These are phyloP conservation scores for Macrophomina phaseolina DNA, from an alignment of 2,329 filamentous ascomycete genomes.

Conservation along the genomic window DNA sequence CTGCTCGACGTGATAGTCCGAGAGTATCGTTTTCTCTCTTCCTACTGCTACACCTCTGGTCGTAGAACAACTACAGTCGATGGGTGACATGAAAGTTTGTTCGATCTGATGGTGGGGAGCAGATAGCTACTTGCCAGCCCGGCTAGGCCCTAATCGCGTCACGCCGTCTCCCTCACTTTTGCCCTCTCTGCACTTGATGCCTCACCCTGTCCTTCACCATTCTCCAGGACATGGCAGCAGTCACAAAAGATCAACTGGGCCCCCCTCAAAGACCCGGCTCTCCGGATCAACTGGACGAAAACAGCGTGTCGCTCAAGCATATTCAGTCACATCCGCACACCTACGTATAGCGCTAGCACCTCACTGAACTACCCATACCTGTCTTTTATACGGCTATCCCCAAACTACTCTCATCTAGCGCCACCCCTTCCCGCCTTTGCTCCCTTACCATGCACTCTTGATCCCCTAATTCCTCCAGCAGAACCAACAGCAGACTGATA, in stretches of 20 bases:
- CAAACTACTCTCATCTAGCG: conserved; percentile 4
- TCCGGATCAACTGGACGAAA: neutral
- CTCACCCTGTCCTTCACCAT: too few relatives aligned
- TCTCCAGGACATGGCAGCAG: neutral
- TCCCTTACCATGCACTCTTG: conserved; percentile 37
- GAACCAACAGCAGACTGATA: conserved; percentile 35
- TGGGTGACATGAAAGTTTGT: too few relatives aligned
- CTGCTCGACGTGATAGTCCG: too few relatives aligned
- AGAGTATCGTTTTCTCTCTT: too few relatives aligned
- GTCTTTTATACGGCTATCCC: neutral
- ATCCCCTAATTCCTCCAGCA: conserved; percentile 39
- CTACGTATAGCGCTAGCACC: neutral
- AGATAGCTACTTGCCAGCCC: too few relatives aligned
- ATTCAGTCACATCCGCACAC: neutral
- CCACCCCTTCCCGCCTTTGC: conserved; percentile 38
- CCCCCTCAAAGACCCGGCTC: neutral
- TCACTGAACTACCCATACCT: neutral
- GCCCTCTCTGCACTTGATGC: too few relatives aligned
- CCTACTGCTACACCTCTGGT: too few relatives aligned
- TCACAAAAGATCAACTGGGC: neutral
- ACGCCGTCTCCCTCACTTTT: too few relatives aligned
- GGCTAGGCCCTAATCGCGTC: too few relatives aligned
- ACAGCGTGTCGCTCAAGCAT: neutral
- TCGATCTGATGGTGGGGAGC: too few relatives aligned
- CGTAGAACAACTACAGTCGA: too few relatives aligned